Percentiles rank a stretch among this genome's conserved stretches.
phyloP scores from a whole-genome alignment of 1,284 basidiomycete species.

The Melanopsichium pennsylvanicum region DNA sequence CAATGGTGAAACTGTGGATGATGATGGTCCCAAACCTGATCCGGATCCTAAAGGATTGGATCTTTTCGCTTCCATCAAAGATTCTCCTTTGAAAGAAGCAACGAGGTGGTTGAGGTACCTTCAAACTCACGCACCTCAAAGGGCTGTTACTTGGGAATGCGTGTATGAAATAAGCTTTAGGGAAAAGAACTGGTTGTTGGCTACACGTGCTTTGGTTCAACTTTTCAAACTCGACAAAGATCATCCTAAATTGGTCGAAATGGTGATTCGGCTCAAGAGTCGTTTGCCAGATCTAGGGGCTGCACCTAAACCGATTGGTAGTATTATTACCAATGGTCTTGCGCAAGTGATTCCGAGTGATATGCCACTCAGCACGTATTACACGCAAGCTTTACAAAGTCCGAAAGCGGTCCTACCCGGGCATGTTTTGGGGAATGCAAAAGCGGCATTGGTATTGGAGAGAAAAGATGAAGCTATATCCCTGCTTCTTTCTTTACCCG shows the following conservation, averaged over 20 bases:
- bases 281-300: conserved; percentile 28
- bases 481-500: conserved; percentile 20
- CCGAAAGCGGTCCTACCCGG: neutral
- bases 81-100: conserved; percentile 76
- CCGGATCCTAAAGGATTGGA: conserved; percentile 63
- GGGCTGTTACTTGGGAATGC: conserved; percentile 77
- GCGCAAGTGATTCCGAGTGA: conserved; percentile 23
- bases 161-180: conserved; percentile 83
- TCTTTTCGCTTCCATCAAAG: conserved; percentile 24
- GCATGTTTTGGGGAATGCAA: conserved; percentile 9
- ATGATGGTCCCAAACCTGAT: conserved; percentile 73
- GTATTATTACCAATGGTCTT: conserved; percentile 68
- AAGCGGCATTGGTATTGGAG: conserved; percentile 9
- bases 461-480: conserved; percentile 16
- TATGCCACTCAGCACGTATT: conserved; percentile 73
- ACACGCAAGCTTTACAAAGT: conserved; percentile 68
- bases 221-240: conserved; percentile 72
- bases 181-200: conserved; percentile 80
- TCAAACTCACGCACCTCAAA: conserved; percentile 67
- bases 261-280: conserved; percentile 74
- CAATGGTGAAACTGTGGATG: conserved; percentile 72
- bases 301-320: conserved; percentile 27
- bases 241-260: conserved; percentile 76
- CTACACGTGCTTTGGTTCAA: conserved; percentile 75
- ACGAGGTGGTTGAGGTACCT: conserved; percentile 78